Percentiles rank a stretch among this genome's conserved stretches.
Conservation (phyloP, 1,284 basidiomycete genomes). For the Amylostereum areolatum region DNA sequence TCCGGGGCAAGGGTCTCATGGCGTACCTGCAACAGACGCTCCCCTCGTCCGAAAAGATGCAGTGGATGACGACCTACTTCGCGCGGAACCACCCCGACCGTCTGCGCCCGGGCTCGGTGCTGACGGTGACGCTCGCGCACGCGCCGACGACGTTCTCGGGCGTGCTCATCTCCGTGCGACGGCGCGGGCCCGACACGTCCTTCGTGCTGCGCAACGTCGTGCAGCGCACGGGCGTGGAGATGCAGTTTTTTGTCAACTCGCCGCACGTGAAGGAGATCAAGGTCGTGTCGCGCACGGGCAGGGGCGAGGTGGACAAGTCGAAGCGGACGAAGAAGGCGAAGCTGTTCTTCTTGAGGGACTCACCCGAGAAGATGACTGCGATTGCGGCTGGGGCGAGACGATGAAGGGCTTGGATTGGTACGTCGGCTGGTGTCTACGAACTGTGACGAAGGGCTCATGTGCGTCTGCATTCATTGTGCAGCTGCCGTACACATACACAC, state of each 20-base stretch:
- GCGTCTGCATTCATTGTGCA: too few relatives aligned
- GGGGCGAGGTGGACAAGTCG: conserved; percentile 37
- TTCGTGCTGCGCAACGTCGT: conserved; percentile 85
- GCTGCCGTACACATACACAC: too few relatives aligned
- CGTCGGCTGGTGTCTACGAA: too few relatives aligned
- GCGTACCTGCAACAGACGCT: conserved; percentile 64
- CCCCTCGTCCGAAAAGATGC: conserved; percentile 60
- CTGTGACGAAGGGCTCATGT: too few relatives aligned
- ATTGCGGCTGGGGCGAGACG: conserved; percentile 52
- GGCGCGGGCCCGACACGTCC: conserved; percentile 77
- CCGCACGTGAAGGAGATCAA: conserved; percentile 85
- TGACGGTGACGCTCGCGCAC: conserved; percentile 68
- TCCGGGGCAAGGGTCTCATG: conserved; percentile 76
- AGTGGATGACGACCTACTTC: conserved; percentile 65
- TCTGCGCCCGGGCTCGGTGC: conserved; percentile 73
- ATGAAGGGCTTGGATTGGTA: too few relatives aligned
- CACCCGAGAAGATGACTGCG: conserved; percentile 75
- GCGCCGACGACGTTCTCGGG: conserved; percentile 80
- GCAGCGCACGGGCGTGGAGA: conserved; percentile 84
- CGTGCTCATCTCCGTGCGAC: conserved; percentile 74
- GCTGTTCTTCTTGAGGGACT: conserved; percentile 71
- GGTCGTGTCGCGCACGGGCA: conserved; percentile 54
- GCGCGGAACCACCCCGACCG: conserved; percentile 61
- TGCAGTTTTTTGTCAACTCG: conserved; percentile 80
- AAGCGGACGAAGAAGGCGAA: conserved; percentile 67